Base-by-base conservation (phyloP, 1,284 basidiomycete species). In the Leccinum pseudoinsigne region DNA sequence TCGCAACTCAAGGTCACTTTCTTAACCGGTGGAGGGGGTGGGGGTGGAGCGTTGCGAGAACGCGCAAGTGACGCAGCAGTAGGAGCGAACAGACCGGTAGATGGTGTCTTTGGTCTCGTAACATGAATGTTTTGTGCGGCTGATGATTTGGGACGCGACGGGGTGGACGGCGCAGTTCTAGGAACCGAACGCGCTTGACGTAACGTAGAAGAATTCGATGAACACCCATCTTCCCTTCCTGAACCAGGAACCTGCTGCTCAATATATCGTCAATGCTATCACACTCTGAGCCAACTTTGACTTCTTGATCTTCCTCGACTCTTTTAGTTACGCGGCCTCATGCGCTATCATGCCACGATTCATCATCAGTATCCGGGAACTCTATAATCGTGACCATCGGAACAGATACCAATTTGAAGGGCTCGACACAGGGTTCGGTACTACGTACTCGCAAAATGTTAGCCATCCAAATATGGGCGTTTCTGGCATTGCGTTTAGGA, bases 31-130 rank as follows among this genome's bases (percentile, higher is more conserved):
- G 79, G 77, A 0, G 85, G 79, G 7, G 78, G 72, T 0, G 73
- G 76, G 7, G 79, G 78, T n/a, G 78, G 77, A 2, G 82, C 79
- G 69, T 81, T 84, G 55, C 87, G 84, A 51, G 87, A 81, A 54
- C 81, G 82, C 0, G 90, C 90, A 10, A 92, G 82, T 8, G 90
- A 91, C 4, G 90, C 88, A 2, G 89, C 90, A 1, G 90, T 92
- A 1, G 90, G 90, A 12, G 90, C 89, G 69, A 87, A 91, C 12
- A 92, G 73, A 12, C 88, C 86, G 5, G 80, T 76, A 18, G 83
- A 83, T 4, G 84, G 84, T 0, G 84, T 85, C 71, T 85, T 86
- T n/a, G 85, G 77, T 62, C 81, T 79, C 34, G 70, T 51, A 16
- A 61, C 56, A 42, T 65, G 53, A 5, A 73, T 66, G 42, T 71